These are phyloP conservation scores for Zygosaccharomyces pseudobailii DNA, from an alignment of 1,139 yeast genomes.

Conservation along the genomic window DNA sequence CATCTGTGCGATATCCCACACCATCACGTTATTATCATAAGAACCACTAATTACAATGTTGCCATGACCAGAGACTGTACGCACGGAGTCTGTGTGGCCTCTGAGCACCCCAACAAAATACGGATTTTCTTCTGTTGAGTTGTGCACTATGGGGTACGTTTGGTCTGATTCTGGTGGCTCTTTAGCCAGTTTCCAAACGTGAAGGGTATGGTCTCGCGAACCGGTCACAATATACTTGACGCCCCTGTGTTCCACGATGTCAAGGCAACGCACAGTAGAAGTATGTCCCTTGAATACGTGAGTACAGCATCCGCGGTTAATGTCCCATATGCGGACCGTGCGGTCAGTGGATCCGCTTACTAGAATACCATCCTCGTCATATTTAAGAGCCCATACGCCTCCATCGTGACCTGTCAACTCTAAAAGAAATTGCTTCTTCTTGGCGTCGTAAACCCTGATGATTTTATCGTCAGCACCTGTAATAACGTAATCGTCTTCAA, in stretches of 20 bases:
- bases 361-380: conserved; percentile 48
- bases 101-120: conserved; percentile 67
- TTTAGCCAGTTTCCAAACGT: conserved; percentile 84
- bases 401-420: conserved; percentile 88
- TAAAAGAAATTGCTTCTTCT: conserved; percentile 62
- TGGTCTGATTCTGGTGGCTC: conserved; percentile 36
- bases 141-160: conserved; percentile 35
- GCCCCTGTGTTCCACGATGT: conserved; percentile 62
- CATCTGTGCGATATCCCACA: conserved; percentile 82
- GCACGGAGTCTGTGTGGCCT: conserved; percentile 85
- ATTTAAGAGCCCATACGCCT: conserved; percentile 97
- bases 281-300: conserved; percentile 89
- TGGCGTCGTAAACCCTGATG: conserved; percentile 76
- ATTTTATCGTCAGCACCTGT: conserved; percentile 89
- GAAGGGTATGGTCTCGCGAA: conserved; percentile 82
- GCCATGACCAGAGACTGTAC: conserved; percentile 84
- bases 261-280: conserved; percentile 87
- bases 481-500: conserved; percentile 84
- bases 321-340: conserved; percentile 88
- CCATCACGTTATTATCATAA: conserved; percentile 84
- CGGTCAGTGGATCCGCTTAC: conserved; percentile 92
- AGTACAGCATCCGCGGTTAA: conserved; percentile 44
- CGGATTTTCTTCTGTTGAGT: conserved; percentile 54
- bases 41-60: conserved; percentile 84
- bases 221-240: conserved; percentile 75